phyloP scores from a whole-genome alignment of 176 grass and related monocot genomes.

The Avena sativa region DNA sequence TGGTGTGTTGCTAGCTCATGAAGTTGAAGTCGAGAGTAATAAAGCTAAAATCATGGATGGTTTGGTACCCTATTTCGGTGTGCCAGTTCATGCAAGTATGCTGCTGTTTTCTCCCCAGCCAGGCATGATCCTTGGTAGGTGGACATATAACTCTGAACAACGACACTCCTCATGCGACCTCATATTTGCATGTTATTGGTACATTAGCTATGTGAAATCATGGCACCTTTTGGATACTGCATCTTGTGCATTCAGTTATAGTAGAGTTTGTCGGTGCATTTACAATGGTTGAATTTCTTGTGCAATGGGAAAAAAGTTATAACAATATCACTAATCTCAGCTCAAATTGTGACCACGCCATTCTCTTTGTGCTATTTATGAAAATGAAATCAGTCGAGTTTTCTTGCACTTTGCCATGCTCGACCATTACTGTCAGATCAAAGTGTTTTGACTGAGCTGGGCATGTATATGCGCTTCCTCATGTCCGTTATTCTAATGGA shows the following conservation, averaged over 20 bases:
- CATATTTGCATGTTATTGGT: neutral
- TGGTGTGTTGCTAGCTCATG: slow-evolving; percentile 68
- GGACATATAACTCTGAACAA: neutral
- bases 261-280: neutral
- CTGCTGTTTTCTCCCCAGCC: slow-evolving; percentile 84
- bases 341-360: no score
- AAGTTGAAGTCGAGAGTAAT: slow-evolving; percentile 30
- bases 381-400: no score
- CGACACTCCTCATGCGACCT: neutral
- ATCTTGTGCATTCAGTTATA: neutral
- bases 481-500: no score
- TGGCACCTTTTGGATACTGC: neutral
- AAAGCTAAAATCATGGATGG: slow-evolving; percentile 71
- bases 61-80: slow-evolving; percentile 70
- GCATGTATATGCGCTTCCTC: no score
- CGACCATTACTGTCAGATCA: no score
- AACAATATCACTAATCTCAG: no score
- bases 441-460: no score
- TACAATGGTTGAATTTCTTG: no score
- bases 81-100: slow-evolving; percentile 55
- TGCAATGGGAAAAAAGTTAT: no score
- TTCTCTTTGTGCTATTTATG: no score
- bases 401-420: no score
- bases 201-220: neutral
- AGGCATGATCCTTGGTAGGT: slow-evolving; percentile 76